A percentile compares a stretch with the other conserved stretches of the same genome.
phyloP scores from a whole-genome alignment of 2,329 filamentous ascomycete species.

The Sporothrix luriei region DNA sequence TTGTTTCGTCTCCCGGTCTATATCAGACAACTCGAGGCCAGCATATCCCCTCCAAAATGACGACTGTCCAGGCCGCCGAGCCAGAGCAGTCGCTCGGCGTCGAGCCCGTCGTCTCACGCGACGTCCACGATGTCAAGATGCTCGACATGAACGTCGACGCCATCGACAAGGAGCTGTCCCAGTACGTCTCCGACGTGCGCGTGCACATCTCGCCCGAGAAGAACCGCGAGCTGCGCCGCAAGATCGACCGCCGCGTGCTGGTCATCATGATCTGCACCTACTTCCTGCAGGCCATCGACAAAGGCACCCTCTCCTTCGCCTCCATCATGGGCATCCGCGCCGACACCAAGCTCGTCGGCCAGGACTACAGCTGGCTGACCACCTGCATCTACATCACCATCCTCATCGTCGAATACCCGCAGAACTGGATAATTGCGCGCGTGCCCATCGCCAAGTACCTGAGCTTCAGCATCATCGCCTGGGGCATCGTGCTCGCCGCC shows the following conservation, averaged over 20 bases:
- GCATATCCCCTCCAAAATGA: conserved; percentile 11
- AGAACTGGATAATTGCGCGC: conserved; percentile 56
- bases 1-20: not conserved
- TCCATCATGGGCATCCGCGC: conserved; percentile 63
- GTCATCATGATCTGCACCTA: conserved; percentile 73
- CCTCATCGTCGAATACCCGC: conserved; percentile 71
- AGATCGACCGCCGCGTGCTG: conserved; percentile 70
- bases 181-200: conserved; percentile 62
- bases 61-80: not conserved
- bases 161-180: conserved; percentile 67
- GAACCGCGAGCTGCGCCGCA: conserved; percentile 60
- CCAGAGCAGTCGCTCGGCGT: conserved; percentile 11
- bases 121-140: not conserved
- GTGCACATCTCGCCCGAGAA: conserved; percentile 63
- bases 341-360: conserved; percentile 53
- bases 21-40: not conserved
- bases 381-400: conserved; percentile 75
- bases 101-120: conserved; percentile 13
- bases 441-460: conserved; percentile 70
- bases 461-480: conserved; percentile 63
- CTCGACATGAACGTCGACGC: conserved; percentile 18
- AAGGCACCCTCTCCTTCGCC: conserved; percentile 66
- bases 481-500: conserved; percentile 62
- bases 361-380: conserved; percentile 69
- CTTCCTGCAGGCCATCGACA: conserved; percentile 71